Evolutionary conservation across 345 rosid genomes (phyloP).

Genomic region (Passiflora organensis): DNA sequence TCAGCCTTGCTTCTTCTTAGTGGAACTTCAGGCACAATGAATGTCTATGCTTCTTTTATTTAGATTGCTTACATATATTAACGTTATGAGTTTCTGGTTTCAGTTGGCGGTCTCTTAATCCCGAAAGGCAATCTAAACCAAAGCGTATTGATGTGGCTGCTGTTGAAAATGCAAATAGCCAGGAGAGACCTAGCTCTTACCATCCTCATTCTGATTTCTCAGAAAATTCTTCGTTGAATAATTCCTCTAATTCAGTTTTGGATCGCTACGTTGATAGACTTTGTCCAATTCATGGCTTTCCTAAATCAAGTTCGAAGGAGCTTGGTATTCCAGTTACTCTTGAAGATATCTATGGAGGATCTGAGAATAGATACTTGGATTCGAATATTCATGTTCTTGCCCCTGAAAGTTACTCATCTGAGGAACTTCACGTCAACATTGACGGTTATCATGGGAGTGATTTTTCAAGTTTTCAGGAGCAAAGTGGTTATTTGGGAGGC

Average conservation of each 20-base stretch:
- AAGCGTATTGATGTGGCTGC: constrained; percentile 37
- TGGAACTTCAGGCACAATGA: not conserved
- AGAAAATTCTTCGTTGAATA: constrained; percentile 76
- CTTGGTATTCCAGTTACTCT: constrained; percentile 60
- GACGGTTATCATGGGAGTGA: constrained; percentile 29
- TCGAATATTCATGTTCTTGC: constrained; percentile 35
- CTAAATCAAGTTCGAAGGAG: constrained; percentile 45
- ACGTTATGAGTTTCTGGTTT: constrained; percentile 11
- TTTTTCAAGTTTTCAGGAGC: constrained; percentile 29
- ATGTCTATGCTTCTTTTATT: constrained; percentile 1
- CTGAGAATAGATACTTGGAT: constrained; percentile 38
- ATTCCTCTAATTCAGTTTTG: constrained; percentile 65
- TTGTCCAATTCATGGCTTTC: constrained; percentile 45
- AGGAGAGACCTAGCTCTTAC: constrained; percentile 31
- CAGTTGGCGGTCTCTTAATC: constrained; percentile 41
- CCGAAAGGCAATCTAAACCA: constrained; percentile 50
- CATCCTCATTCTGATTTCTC: constrained; percentile 48
- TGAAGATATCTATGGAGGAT: constrained; percentile 68
- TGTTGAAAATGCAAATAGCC: constrained; percentile 23
- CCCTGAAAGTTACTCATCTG: constrained; percentile 37
- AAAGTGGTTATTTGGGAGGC: constrained; percentile 23
- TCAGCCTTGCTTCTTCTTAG: not conserved
- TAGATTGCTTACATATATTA: constrained; percentile 2
- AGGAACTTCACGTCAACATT: constrained; percentile 40
- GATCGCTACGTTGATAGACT: constrained; percentile 92